Conservation (phyloP, 306 rosid species). For the Prunus dulcis region DNA sequence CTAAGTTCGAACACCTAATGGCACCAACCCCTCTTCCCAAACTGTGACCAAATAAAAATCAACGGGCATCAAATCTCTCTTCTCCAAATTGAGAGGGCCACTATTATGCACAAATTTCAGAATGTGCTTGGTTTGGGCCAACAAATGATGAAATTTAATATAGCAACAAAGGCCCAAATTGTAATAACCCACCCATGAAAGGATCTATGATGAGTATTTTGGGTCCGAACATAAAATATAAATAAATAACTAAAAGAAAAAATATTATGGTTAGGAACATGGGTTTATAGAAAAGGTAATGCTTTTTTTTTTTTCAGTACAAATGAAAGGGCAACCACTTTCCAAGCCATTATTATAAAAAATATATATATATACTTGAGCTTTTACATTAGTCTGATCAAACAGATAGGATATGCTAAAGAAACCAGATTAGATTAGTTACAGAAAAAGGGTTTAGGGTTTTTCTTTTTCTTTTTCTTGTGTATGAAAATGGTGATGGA, state of each 20-base stretch:
- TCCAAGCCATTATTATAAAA: conserved; percentile 1
- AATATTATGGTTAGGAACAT: too few species aligned
- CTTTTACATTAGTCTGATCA: conserved; percentile 3
- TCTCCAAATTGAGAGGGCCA: neutral
- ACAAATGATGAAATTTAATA: neutral
- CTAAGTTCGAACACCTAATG: too few species aligned
- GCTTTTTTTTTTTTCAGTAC: neutral
- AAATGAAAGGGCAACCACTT: conserved; percentile 15
- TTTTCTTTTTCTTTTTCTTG: neutral
- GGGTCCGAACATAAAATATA: neutral
- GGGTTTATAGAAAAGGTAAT: neutral
- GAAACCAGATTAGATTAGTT: neutral
- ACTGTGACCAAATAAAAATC: neutral
- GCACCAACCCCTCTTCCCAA: too few species aligned
- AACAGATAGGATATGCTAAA: conserved; percentile 3
- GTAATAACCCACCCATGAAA: neutral
- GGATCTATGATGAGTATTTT: neutral
- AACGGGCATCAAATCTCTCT: neutral
- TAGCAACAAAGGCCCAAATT: neutral
- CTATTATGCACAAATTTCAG: neutral
- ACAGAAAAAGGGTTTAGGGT: too few species aligned
- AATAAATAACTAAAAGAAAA: too few species aligned
- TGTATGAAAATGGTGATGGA: neutral
- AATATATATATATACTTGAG: neutral
- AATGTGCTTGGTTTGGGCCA: too few species aligned